phyloP scores from a whole-genome alignment of 1,139 yeast genomes.

The Scheffersomyces lignicola region DNA sequence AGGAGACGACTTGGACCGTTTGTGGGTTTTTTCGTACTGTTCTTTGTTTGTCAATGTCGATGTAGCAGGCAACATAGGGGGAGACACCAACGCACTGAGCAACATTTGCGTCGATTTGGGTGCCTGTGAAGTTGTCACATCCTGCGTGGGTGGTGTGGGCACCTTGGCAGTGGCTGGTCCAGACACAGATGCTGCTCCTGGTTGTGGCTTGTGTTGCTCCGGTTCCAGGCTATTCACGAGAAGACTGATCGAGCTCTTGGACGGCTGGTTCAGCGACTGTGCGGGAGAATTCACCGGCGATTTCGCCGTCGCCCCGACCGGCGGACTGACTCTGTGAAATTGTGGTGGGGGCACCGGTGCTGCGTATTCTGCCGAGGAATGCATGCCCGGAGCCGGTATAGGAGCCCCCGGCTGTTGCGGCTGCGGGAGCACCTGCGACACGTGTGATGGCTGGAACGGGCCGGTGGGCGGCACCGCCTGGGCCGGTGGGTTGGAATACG shows the following conservation, averaged over 20 bases:
- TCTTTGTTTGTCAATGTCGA: constrained; percentile 3
- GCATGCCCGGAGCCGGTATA: no score
- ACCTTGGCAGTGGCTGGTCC: constrained; percentile 19
- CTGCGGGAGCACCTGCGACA: no score
- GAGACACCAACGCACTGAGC: constrained; percentile 2
- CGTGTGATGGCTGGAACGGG: no score
- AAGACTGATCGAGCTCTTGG: constrained; percentile 12
- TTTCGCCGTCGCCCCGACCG: no score
- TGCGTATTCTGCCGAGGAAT: no score
- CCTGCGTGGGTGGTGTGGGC: neutral
- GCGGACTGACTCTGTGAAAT: neutral
- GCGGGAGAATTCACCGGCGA: no score
- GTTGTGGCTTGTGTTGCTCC: neutral
- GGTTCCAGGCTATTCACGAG: constrained; percentile 13
- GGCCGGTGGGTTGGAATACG: constrained; percentile 2
- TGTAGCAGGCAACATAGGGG: neutral
- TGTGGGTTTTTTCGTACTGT: neutral
- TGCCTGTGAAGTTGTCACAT: no score
- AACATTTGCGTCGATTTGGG: neutral
- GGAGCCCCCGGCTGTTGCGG: no score
- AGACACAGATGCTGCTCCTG: constrained; percentile 9
- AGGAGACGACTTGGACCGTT: constrained; percentile 9
- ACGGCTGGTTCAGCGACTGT: constrained; percentile 1
- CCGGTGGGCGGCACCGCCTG: no score
- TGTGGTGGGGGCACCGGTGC: constrained; percentile 5